Evolutionary conservation across 108 stramenopile genomes (phyloP), one percentile per base, ranked within the genome.

Genomic region (Skeletonema tropicum): DNA sequence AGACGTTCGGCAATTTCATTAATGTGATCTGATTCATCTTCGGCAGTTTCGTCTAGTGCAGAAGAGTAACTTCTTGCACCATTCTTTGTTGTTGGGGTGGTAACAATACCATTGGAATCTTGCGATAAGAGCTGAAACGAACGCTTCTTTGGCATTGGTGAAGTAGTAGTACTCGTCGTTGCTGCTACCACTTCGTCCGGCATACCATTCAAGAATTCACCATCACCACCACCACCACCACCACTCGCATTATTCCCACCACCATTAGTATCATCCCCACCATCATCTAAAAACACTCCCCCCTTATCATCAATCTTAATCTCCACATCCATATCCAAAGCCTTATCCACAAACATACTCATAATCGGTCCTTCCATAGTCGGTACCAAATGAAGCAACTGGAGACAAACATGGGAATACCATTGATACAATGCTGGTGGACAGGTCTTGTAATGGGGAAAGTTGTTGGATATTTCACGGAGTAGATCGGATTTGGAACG

Each of bases 281-380:
- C 68, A 13, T 82, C 76, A 38, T 97, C 96, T 21, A 97, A 79
- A 42, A 68, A 69, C 9, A 91, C 97, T 32, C 88, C 87, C 13
- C 98, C 98, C 32, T 80, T 73, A 57, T 97, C 89, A 57, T 83
- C 76, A 59, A 99, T 98, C 68, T 93, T 91, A 64, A 99, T 98
- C 72, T 99, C 95, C 45, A 99, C 98, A 84, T 99, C 98, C 59
- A 99, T 95, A 80, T 98, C 97, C 64, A 99, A 68, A 33, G 95
- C 95, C 60, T 88, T 90, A 57, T 95, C 94, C 30, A 98, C 85
- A 32, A 95, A 76, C 36, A 94, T 59, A 33, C 66, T 70, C 59
- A 92, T 69, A 32, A 92, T 69, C 10, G 74, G 86, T 19, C 76
- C 80, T 66, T 83, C 88, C 13, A 87, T 66, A 4, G 68, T 64